Percentiles rank a stretch among this genome's conserved stretches.
These are phyloP conservation scores for Aspergillaceae sp. DNA, from an alignment of 2,329 filamentous ascomycete species.

Conservation along the genomic window DNA sequence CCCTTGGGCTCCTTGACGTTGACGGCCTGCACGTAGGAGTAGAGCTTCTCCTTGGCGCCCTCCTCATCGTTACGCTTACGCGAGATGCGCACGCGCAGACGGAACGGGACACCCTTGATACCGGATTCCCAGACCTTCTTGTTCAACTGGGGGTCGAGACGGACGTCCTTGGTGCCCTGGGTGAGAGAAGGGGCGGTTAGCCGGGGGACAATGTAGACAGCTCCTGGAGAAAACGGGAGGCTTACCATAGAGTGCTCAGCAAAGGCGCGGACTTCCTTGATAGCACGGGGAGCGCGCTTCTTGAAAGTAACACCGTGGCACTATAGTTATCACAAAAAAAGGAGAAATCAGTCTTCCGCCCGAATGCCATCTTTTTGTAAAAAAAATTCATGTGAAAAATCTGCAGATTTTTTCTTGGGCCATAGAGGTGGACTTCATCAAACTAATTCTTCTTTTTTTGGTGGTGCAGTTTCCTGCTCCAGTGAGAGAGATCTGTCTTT, in stretches of 20 bases:
- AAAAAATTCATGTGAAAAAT: too few relatives aligned
- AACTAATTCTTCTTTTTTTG: slow-evolving; percentile 49
- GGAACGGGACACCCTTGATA: slow-evolving; percentile 97
- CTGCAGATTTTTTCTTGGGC: slow-evolving; percentile 15
- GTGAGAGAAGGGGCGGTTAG: neutral
- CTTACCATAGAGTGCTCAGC: slow-evolving; percentile 93
- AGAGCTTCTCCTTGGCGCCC: slow-evolving; percentile 98
- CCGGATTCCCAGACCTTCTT: slow-evolving; percentile 99
- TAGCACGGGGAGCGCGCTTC: slow-evolving; percentile 95
- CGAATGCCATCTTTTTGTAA: slow-evolving; percentile 38
- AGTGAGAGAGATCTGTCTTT: too few relatives aligned
- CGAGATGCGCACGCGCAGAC: slow-evolving; percentile 95
- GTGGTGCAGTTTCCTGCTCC: neutral
- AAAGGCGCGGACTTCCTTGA: slow-evolving; percentile 99
- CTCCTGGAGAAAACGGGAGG: slow-evolving; percentile 8
- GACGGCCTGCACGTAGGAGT: slow-evolving; percentile 99
- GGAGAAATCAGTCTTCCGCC: slow-evolving; percentile 59
- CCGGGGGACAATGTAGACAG: neutral
- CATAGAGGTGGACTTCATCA: slow-evolving; percentile 61
- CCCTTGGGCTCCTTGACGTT: slow-evolving; percentile 99
- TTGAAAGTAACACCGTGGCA: slow-evolving; percentile 97
- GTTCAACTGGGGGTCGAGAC: slow-evolving; percentile 96
- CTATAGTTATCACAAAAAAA: slow-evolving; percentile 46
- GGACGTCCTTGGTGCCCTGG: slow-evolving; percentile 93
- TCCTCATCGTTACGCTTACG: slow-evolving; percentile 99